These are phyloP conservation scores for Paralagenidium karlingii DNA, from an alignment of 352 stramenopile genomes.

Conservation along the genomic window DNA sequence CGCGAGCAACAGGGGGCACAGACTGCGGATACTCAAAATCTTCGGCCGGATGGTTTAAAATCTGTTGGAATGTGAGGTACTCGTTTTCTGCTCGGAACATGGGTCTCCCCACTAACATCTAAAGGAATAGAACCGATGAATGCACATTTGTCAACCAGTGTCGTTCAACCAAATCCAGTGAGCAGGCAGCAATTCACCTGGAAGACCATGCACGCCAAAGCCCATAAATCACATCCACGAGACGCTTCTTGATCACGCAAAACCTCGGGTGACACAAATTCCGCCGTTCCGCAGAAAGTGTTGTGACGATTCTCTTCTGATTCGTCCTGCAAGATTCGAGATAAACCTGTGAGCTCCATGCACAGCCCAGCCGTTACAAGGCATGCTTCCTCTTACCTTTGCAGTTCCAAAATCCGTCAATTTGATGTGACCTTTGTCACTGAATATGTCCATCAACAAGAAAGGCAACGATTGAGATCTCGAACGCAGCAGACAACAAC, in stretches of 20 bases:
- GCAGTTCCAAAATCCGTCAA: slow-evolving; percentile 86
- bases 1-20: slow-evolving; percentile 43
- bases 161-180: neutral
- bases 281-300: slow-evolving; percentile 85
- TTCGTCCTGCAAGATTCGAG: slow-evolving; percentile 21
- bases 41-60: slow-evolving; percentile 72
- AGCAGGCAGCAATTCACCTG: too few species aligned
- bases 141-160: neutral
- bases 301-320: slow-evolving; percentile 70
- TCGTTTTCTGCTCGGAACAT: slow-evolving; percentile 86
- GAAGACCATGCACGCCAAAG: slow-evolving; percentile 85
- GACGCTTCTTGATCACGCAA: slow-evolving; percentile 74
- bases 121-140: neutral
- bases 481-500: too few species aligned
- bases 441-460: slow-evolving; percentile 1
- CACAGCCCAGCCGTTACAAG: neutral
- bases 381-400: slow-evolving; percentile 14
- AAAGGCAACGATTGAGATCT: neutral
- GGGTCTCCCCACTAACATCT: slow-evolving; percentile 65
- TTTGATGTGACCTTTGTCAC: slow-evolving; percentile 78
- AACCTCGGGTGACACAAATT: slow-evolving; percentile 89
- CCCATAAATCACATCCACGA: slow-evolving; percentile 82
- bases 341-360: neutral
- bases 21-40: slow-evolving; percentile 56
- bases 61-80: slow-evolving; percentile 86